Conservation (phyloP, 2,329 filamentous ascomycete species). For the Tolypocladium nubicola region DNA sequence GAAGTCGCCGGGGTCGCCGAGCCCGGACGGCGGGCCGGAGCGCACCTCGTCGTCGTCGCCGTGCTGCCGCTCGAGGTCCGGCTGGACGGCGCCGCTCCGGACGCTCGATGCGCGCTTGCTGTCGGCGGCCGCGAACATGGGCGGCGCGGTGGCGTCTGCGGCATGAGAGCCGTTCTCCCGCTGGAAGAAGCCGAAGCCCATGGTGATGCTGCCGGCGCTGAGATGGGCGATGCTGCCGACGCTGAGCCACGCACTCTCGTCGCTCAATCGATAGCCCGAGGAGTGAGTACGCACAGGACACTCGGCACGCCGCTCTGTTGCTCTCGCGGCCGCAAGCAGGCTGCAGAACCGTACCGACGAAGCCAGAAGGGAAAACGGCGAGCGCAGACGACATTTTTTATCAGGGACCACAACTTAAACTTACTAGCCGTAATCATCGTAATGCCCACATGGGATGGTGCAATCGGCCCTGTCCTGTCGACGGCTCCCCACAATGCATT, state of each 20-base stretch:
- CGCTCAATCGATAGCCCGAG: neutral
- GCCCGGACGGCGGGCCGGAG: neutral
- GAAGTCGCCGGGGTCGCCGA: slow-evolving; percentile 29
- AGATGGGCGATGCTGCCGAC: neutral
- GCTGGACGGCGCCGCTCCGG: neutral
- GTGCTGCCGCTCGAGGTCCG: neutral
- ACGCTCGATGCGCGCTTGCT: neutral
- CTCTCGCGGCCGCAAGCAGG: neutral
- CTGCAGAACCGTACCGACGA: neutral
- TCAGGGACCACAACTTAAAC: neutral
- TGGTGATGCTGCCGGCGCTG: neutral
- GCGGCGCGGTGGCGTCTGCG: neutral
- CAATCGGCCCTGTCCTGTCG: neutral
- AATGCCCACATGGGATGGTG: slow-evolving; percentile 1
- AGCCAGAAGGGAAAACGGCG: neutral
- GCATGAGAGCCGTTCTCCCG: neutral
- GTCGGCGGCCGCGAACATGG: neutral
- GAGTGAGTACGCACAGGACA: neutral
- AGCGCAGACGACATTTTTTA: neutral
- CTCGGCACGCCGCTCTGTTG: too few relatives aligned
- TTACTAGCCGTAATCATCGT: neutral
- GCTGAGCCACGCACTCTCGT: neutral
- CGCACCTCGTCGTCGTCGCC: neutral
- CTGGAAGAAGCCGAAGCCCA: neutral
- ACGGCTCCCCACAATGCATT: neutral